Evolutionary conservation across 2,329 filamentous ascomycete genomes (phyloP).

Genomic region (Trichoderma guizhouense): DNA sequence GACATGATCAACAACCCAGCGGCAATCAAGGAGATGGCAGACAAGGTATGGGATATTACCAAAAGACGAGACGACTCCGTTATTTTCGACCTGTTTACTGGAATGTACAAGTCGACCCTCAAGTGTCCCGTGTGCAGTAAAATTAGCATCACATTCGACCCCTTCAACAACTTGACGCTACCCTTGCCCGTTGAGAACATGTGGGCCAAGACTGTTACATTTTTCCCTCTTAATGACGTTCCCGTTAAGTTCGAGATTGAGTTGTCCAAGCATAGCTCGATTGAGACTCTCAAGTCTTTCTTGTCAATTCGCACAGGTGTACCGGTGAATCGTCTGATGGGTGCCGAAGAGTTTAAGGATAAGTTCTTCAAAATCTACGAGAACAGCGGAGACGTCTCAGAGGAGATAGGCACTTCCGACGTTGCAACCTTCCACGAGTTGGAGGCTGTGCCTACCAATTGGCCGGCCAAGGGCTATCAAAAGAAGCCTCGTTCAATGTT

Average conservation of each 20-base stretch:
- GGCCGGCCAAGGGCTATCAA: slow-evolving; percentile 51
- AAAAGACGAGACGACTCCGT: slow-evolving; percentile 91
- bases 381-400: slow-evolving; percentile 63
- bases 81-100: slow-evolving; percentile 91
- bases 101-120: slow-evolving; percentile 97
- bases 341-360: slow-evolving; percentile 75
- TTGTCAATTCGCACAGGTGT: slow-evolving; percentile 66
- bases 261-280: slow-evolving; percentile 69
- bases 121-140: slow-evolving; percentile 89
- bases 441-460: slow-evolving; percentile 75
- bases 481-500: slow-evolving; percentile 52
- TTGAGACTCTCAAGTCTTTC: slow-evolving; percentile 66
- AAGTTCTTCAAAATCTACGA: slow-evolving; percentile 87
- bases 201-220: slow-evolving; percentile 72
- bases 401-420: slow-evolving; percentile 66
- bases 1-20: slow-evolving; percentile 83
- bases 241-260: slow-evolving; percentile 75
- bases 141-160: slow-evolving; percentile 97
- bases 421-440: slow-evolving; percentile 72
- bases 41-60: slow-evolving; percentile 88
- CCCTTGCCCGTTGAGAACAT: slow-evolving; percentile 84
- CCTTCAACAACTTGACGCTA: slow-evolving; percentile 90
- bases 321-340: slow-evolving; percentile 64
- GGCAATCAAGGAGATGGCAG: slow-evolving; percentile 79
- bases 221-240: slow-evolving; percentile 69